Conservation (phyloP, 805 yeast species). For the Saccharomycopsis lassenensis region DNA sequence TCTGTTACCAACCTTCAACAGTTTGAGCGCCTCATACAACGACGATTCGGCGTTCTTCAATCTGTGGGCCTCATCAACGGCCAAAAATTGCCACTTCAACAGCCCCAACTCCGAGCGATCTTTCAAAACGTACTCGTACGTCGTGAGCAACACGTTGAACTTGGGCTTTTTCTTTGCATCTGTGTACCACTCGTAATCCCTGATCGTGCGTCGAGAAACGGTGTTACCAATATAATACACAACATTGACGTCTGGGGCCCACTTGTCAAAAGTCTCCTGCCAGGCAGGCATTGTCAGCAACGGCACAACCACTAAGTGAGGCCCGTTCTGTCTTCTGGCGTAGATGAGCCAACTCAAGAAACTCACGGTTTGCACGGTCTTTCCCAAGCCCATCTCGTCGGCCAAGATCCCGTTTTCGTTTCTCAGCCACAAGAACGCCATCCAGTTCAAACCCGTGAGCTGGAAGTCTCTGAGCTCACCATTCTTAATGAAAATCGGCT, state of each 20-base stretch:
- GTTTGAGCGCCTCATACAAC: slow-evolving; percentile 74
- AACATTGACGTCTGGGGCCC: slow-evolving; percentile 96
- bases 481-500: slow-evolving; percentile 81
- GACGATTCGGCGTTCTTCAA: slow-evolving; percentile 91
- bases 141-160: slow-evolving; percentile 85
- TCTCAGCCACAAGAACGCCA: slow-evolving; percentile 98
- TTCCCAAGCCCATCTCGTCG: slow-evolving; percentile 98
- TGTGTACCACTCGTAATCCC: slow-evolving; percentile 77
- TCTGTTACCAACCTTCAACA: slow-evolving; percentile 75
- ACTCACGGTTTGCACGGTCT: slow-evolving; percentile 93
- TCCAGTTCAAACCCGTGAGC: slow-evolving; percentile 96
- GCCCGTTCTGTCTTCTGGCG: slow-evolving; percentile 95
- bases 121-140: slow-evolving; percentile 91
- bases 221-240: slow-evolving; percentile 90
- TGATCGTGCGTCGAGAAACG: slow-evolving; percentile 66
- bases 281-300: slow-evolving; percentile 94
- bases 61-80: slow-evolving; percentile 98
- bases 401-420: slow-evolving; percentile 96
- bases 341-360: slow-evolving; percentile 90
- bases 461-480: slow-evolving; percentile 96
- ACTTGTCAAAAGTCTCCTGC: slow-evolving; percentile 96
- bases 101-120: slow-evolving; percentile 73
- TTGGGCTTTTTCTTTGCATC: slow-evolving; percentile 56
- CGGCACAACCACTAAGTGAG: slow-evolving; percentile 94
- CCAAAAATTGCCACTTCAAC: slow-evolving; percentile 86